These are phyloP conservation scores for Rhodotorula sp. DNA, from an alignment of 1,284 basidiomycete species.

Conservation along the genomic window DNA sequence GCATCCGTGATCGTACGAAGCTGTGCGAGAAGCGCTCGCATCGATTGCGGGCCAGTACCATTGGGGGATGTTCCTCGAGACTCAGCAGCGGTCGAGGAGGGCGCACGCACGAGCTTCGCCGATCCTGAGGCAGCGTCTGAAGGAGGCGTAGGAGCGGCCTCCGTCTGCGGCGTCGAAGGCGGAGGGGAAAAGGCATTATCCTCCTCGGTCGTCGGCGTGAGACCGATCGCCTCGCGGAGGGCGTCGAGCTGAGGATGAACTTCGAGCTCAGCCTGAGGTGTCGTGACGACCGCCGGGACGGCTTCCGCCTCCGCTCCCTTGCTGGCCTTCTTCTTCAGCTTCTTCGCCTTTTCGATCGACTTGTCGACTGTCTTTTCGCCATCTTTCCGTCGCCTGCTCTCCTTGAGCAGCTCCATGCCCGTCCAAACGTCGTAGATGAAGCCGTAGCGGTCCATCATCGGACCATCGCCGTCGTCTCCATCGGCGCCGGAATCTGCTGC, in stretches of 20 bases:
- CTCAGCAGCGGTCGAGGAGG: background rate
- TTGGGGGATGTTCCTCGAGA: background rate
- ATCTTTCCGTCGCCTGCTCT: slow-evolving; percentile 61
- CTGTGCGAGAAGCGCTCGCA: slow-evolving; percentile 72
- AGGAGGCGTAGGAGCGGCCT: background rate
- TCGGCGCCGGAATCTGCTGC: slow-evolving; percentile 25
- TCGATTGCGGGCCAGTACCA: slow-evolving; percentile 60
- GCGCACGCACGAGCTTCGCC: slow-evolving; percentile 28
- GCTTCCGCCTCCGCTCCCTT: background rate
- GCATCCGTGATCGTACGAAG: slow-evolving; percentile 82
- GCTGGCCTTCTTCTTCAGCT: background rate
- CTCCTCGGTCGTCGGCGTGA: slow-evolving; percentile 22
- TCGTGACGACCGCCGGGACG: slow-evolving; percentile 6
- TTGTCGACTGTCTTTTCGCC: slow-evolving; percentile 45
- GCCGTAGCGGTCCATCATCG: slow-evolving; percentile 87
- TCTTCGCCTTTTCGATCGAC: slow-evolving; percentile 3
- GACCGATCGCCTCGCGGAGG: slow-evolving; percentile 40
- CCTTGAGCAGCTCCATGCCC: slow-evolving; percentile 70
- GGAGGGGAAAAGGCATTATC: slow-evolving; percentile 1
- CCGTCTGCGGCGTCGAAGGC: background rate
- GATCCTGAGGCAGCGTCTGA: slow-evolving; percentile 1
- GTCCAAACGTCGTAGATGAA: slow-evolving; percentile 85
- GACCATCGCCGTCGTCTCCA: slow-evolving; percentile 60
- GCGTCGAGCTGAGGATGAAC: slow-evolving; percentile 38
- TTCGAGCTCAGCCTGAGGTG: slow-evolving; percentile 25